These are phyloP conservation scores for Piper betle DNA, from an alignment of 164 flowering plant genomes.

Conservation along the genomic window DNA sequence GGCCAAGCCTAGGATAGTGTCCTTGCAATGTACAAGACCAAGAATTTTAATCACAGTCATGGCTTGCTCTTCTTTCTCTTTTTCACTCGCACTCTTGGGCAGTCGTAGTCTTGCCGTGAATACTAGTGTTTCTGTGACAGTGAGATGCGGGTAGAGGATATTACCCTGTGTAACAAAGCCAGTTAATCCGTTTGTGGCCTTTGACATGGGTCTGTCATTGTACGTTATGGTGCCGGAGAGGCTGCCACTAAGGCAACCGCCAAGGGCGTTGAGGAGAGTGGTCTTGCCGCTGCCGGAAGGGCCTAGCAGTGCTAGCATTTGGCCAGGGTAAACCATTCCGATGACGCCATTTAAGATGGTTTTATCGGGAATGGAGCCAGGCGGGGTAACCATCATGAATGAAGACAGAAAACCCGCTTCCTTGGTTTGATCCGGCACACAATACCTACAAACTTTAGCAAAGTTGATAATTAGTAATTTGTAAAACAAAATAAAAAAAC, in stretches of 20 bases:
- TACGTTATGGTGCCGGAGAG: slow-evolving; percentile 44
- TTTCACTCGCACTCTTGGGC: slow-evolving; percentile 29
- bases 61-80: slow-evolving; percentile 34
- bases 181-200: slow-evolving; percentile 33
- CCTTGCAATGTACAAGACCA: slow-evolving; percentile 17
- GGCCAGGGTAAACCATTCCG: slow-evolving; percentile 54
- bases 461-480: too few species aligned
- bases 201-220: slow-evolving; percentile 46
- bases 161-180: slow-evolving; percentile 75
- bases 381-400: background rate
- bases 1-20: background rate
- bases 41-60: slow-evolving; percentile 35
- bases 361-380: slow-evolving; percentile 12
- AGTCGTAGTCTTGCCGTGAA: slow-evolving; percentile 57
- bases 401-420: background rate
- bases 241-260: slow-evolving; percentile 35
- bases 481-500: too few species aligned
- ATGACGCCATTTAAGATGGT: slow-evolving; percentile 39
- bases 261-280: slow-evolving; percentile 52
- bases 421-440: background rate
- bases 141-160: slow-evolving; percentile 43
- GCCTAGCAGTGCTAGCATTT: slow-evolving; percentile 68
- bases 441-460: background rate
- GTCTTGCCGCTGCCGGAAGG: slow-evolving; percentile 87
- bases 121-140: slow-evolving; percentile 52